Conservation (phyloP, 176 grass and related monocot species). For the Panicum miliaceum region DNA sequence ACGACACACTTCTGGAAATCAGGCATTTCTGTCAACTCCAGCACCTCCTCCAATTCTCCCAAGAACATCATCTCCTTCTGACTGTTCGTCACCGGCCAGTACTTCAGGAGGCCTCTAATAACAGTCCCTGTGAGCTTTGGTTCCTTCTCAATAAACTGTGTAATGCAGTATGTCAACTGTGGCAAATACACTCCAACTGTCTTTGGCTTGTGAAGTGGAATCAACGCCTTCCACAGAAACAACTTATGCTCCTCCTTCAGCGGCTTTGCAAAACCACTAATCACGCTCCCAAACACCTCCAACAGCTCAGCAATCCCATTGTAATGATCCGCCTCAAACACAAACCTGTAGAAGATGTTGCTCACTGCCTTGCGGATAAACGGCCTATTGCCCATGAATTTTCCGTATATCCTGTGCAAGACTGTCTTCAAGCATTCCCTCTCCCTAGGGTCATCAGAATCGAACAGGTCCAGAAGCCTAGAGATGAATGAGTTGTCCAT, state of each 20-base stretch:
- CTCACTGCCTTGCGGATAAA: slow-evolving; percentile 89
- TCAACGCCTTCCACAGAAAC: slow-evolving; percentile 78
- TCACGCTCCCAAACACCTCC: slow-evolving; percentile 87
- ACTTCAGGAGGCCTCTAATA: slow-evolving; percentile 87
- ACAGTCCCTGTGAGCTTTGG: slow-evolving; percentile 77
- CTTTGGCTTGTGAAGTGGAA: slow-evolving; percentile 87
- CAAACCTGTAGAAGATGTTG: slow-evolving; percentile 87
- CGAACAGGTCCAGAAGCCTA: slow-evolving; percentile 82
- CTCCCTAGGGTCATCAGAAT: slow-evolving; percentile 95
- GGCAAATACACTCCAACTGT: slow-evolving; percentile 66
- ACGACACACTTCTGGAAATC: slow-evolving; percentile 87
- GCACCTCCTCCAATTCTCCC: slow-evolving; percentile 88
- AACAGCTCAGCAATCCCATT: slow-evolving; percentile 83
- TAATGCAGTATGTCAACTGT: slow-evolving; percentile 85
- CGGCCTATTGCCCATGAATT: slow-evolving; percentile 78
- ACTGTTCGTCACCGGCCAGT: slow-evolving; percentile 90
- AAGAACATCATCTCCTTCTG: slow-evolving; percentile 99
- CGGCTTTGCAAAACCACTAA: slow-evolving; percentile 80
- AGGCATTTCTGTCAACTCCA: slow-evolving; percentile 74
- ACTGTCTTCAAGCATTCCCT: slow-evolving; percentile 85
- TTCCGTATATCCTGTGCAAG: slow-evolving; percentile 79
- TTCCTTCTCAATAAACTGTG: slow-evolving; percentile 87
- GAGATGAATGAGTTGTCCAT: slow-evolving; percentile 80
- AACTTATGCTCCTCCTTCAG: slow-evolving; percentile 91
- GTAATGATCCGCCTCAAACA: slow-evolving; percentile 71